Conservation (phyloP, 805 yeast species). For the Sporopachydermia lactativora region DNA sequence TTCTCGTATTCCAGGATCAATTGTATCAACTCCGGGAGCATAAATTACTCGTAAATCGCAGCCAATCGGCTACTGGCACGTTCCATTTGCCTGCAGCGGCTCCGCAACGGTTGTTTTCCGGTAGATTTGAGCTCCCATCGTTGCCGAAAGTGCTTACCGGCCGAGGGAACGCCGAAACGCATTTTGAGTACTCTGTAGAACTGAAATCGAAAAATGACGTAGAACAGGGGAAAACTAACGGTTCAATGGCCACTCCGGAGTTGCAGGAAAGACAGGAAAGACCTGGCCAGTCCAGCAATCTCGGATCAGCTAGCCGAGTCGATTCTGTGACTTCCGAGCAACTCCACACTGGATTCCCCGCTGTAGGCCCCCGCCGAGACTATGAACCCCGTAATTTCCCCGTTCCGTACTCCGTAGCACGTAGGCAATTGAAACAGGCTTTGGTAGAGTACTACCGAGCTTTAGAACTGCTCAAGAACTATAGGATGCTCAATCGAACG, state of each 20-base stretch:
- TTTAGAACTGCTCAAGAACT: constrained; percentile 55
- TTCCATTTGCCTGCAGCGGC: not conserved
- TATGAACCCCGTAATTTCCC: constrained; percentile 16
- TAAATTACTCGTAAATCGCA: constrained; percentile 16
- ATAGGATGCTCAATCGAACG: constrained; percentile 64
- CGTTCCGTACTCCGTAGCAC: constrained; percentile 50
- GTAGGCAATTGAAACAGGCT: constrained; percentile 55
- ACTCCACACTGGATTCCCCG: constrained; percentile 8
- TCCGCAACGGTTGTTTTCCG: constrained; percentile 12
- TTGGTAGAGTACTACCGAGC: constrained; percentile 60
- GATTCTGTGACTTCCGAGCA: constrained; percentile 19
- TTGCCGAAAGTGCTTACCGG: constrained; percentile 25
- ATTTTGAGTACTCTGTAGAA: constrained; percentile 5
- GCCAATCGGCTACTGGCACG: not conserved
- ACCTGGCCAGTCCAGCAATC: constrained; percentile 8
- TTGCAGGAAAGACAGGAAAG: too few relatives aligned
- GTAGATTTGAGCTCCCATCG: constrained; percentile 27
- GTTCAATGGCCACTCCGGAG: too few relatives aligned
- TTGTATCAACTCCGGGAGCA: constrained; percentile 49
- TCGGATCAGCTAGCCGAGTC: constrained; percentile 30
- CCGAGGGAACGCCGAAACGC: constrained; percentile 21
- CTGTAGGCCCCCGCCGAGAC: too few relatives aligned
- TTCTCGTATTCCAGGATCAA: constrained; percentile 52
- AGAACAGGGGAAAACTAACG: too few relatives aligned
- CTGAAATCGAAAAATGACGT: not conserved